Evolutionary conservation across 257 asterid species (phyloP).

Genomic region (Forsythia suspensa): DNA sequence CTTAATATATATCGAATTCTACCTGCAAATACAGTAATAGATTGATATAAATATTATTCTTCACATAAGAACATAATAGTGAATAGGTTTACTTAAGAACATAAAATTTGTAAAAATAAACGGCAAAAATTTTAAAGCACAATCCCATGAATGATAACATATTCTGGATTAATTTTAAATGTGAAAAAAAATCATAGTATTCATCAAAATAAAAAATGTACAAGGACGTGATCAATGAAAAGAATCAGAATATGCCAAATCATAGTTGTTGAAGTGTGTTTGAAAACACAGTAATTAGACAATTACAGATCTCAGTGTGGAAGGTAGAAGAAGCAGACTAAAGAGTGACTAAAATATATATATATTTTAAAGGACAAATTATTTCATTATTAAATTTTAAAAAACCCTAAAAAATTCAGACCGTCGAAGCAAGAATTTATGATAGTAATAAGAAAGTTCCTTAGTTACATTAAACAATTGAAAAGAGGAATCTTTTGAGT

Average conservation of each 20-base stretch:
- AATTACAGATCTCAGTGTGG: slow-evolving; percentile 16
- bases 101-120: too few species aligned
- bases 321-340: neutral
- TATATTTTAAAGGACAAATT: too few species aligned
- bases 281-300: neutral
- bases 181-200: too few species aligned
- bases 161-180: too few species aligned
- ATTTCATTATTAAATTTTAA: neutral
- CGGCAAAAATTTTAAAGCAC: too few species aligned
- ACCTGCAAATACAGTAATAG: too few species aligned
- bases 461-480: slow-evolving; percentile 5
- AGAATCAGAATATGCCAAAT: neutral
- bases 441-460: neutral
- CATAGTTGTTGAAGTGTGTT: neutral
- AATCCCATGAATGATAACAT: too few species aligned
- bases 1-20: too few species aligned
- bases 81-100: too few species aligned
- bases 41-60: too few species aligned
- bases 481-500: slow-evolving; percentile 5
- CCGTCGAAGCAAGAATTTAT: neutral
- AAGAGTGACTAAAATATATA: neutral
- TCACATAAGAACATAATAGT: too few species aligned
- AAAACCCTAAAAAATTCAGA: neutral
- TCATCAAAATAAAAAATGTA: neutral
- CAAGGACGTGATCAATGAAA: neutral